Evolutionary conservation across 2,329 filamentous ascomycete genomes (phyloP), one percentile per base, ranked within the genome.

Genomic region (Aaosphaeria arxii): DNA sequence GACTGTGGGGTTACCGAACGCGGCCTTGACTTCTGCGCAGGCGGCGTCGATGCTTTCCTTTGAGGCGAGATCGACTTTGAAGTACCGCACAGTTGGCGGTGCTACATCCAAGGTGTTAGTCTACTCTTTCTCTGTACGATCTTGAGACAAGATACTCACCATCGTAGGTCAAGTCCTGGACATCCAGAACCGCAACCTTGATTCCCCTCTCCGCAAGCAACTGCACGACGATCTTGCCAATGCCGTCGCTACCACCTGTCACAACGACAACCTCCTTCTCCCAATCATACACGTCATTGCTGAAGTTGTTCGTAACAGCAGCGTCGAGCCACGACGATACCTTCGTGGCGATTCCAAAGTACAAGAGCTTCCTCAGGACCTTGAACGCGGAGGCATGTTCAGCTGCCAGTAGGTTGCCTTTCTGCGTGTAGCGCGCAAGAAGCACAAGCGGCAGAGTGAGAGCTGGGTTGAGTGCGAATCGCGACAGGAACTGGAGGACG

Each of bases 231-330:
- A 79, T 72, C 17, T 79, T 81, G 11, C 88, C 88, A 59, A 92
- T 90, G 0, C 88, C 88, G 47, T 82, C 82, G 39, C 85, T 83
- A 6, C 88, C 88, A 6, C 89, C 88, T 0, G 88, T 91, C 17
- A 91, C 77, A 40, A 91, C 74, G 3, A 88, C 84, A 44, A 91
- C 77, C 71, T 91, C 87, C 44, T 77, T 78, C 24, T 75, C 71
- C 85, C 87, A 90, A 63, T 83, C 77, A 69, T 85, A 87, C 38
- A 63, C 70, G 58, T 83, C 81, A 7, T 56, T 63, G 1, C 63
- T 72, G 74, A 77, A 82, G 43, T 77, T 80, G 62, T 80, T 80
- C 43, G 74, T 48, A 4, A 73, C 72, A 7, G 76, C 71, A 2
- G 71, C 67, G 57, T 81, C 82, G 9, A 84, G 66, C 64, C 75